Conservation (phyloP, 768 basidiomycete genomes). For the Tylopilus balloui region DNA sequence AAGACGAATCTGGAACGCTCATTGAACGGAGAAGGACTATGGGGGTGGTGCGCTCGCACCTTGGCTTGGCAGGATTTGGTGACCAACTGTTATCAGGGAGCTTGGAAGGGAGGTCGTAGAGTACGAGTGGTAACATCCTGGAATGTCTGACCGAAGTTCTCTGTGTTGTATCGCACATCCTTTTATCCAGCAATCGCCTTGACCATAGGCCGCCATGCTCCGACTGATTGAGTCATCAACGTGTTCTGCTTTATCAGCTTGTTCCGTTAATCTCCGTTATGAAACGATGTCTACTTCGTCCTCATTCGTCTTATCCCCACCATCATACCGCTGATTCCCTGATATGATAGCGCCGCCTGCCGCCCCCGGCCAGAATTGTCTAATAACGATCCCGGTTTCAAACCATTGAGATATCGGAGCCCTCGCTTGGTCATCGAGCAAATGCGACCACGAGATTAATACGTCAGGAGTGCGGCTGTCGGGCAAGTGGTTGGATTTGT, state of each 20-base stretch:
- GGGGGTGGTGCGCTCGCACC: slow-evolving; percentile 16
- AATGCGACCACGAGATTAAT: slow-evolving; percentile 74
- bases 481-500: neutral
- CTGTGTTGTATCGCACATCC: neutral
- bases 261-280: neutral
- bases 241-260: neutral
- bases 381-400: slow-evolving; percentile 71
- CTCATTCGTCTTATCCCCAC: too few species aligned
- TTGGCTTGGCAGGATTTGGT: slow-evolving; percentile 37
- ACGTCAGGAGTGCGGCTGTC: slow-evolving; percentile 81
- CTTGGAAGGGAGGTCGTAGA: slow-evolving; percentile 36
- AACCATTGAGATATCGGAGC: slow-evolving; percentile 70
- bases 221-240: neutral
- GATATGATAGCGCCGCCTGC: too few species aligned
- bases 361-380: too few species aligned
- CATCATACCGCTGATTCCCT: too few species aligned
- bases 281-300: neutral
- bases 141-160: neutral
- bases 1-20: slow-evolving; percentile 26
- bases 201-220: too few species aligned
- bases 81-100: slow-evolving; percentile 32
- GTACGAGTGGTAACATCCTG: slow-evolving; percentile 26
- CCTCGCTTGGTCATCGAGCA: slow-evolving; percentile 73
- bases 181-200: neutral
- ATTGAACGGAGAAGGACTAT: neutral